Evolutionary conservation across 2,329 filamentous ascomycete genomes (phyloP).

Genomic region (Penicillium expansum): DNA sequence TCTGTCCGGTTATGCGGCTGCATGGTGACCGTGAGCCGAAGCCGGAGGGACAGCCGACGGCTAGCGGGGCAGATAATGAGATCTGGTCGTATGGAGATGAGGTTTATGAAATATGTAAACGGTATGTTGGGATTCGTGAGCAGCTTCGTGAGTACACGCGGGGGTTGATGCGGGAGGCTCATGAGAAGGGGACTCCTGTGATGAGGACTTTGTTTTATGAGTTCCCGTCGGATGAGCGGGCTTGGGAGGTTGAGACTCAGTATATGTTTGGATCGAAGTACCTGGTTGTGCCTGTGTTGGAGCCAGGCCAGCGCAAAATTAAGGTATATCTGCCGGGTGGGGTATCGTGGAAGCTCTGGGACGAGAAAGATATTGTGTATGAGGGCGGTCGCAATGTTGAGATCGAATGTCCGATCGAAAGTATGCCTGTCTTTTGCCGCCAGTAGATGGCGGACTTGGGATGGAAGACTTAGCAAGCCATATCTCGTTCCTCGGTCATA

Average conservation of each 20-base stretch:
- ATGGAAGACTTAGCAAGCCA: neutral
- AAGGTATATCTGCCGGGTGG: conserved; percentile 55
- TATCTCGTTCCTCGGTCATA: neutral
- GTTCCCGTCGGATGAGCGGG: conserved; percentile 54
- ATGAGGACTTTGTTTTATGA: conserved; percentile 64
- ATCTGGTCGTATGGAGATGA: conserved; percentile 65
- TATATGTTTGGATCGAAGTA: conserved; percentile 65
- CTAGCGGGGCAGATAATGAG: conserved; percentile 44
- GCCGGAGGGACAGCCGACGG: conserved; percentile 30
- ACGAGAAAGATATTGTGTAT: conserved; percentile 29
- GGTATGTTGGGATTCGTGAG: conserved; percentile 60
- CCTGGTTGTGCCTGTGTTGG: conserved; percentile 56
- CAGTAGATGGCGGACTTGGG: neutral
- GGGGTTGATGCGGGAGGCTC: conserved; percentile 58
- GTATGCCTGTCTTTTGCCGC: conserved; percentile 50
- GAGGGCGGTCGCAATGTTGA: conserved; percentile 43
- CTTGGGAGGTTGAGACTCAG: conserved; percentile 59
- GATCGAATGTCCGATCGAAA: conserved; percentile 46
- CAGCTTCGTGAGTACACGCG: conserved; percentile 58
- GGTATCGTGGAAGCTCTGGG: conserved; percentile 46
- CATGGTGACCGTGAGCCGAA: conserved; percentile 65
- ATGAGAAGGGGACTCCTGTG: conserved; percentile 58
- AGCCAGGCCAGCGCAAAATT: conserved; percentile 45
- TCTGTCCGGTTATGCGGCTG: conserved; percentile 65
- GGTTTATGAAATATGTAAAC: conserved; percentile 59